Evolutionary conservation across 2,329 filamentous ascomycete genomes (phyloP).

Genomic region (Thielaviopsis ethacetica): DNA sequence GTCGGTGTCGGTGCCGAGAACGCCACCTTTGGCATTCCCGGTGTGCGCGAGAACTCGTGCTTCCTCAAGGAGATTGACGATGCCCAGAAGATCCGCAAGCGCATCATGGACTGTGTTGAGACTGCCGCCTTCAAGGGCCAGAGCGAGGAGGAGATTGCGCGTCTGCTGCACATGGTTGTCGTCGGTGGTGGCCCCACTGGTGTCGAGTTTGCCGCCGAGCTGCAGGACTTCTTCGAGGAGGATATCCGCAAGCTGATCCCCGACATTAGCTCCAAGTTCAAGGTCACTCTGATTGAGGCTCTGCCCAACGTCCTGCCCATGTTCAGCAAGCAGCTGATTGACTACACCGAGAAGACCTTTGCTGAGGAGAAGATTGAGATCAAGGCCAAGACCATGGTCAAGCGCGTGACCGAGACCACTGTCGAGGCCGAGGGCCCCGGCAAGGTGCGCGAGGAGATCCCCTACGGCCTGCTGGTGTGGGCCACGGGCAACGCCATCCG

Average conservation of each 20-base stretch:
- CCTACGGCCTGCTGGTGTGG: conserved; percentile 94
- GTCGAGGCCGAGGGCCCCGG: conserved; percentile 78
- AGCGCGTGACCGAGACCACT: conserved; percentile 82
- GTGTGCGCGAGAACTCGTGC: conserved; percentile 86
- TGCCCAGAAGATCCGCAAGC: conserved; percentile 89
- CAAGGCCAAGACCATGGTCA: conserved; percentile 97
- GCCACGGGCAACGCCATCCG: conserved; percentile 93
- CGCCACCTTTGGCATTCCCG: conserved; percentile 93
- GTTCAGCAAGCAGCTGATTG: conserved; percentile 98
- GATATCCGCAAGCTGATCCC: conserved; percentile 97
- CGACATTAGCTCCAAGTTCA: conserved; percentile 86
- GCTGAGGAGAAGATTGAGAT: conserved; percentile 98
- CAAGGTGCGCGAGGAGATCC: conserved; percentile 63
- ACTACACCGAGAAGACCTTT: conserved; percentile 98
- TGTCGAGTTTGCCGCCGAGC: conserved; percentile 95
- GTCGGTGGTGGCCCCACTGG: conserved; percentile 87
- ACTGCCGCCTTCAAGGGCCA: conserved; percentile 98
- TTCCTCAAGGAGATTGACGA: conserved; percentile 98
- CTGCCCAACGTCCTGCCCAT: conserved; percentile 91
- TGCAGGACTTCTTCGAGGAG: conserved; percentile 97
- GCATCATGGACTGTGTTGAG: conserved; percentile 99
- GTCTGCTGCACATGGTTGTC: conserved; percentile 95
- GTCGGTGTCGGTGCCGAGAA: conserved; percentile 96
- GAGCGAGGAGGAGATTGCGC: conserved; percentile 69
- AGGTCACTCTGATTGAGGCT: conserved; percentile 92